Base-by-base conservation (phyloP, 2,329 filamentous ascomycete species). In the Exophiala aquamarina region DNA sequence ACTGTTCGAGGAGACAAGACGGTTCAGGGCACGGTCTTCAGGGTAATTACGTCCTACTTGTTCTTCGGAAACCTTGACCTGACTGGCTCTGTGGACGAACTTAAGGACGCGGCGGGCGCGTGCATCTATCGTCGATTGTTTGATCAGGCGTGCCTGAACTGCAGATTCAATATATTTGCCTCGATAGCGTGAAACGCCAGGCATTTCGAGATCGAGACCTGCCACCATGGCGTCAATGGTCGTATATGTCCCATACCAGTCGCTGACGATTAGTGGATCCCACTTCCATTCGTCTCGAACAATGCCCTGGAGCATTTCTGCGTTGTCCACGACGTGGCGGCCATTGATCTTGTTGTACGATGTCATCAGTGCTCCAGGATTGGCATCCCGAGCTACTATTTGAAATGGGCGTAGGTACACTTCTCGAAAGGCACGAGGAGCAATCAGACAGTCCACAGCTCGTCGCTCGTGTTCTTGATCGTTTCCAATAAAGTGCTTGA, bases 1-100 rank as follows among this genome's bases (percentile, higher is more conserved):
- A 3, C 81, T 81, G 61, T 89, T 84, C 3, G 80, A 78, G 17
- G 83, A 85, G 19, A 86, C 74, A 47, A 76, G 74, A n/a, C 86
- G 75, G 17, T 88, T 75, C 37, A 89, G 70, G 13, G 73, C 63
- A 3, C 77, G 57, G 40, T 73, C 68, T 43, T 78, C 82, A 6
- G 83, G 70, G 1, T 70, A 57, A 50, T 75, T 61, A 11, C 81
- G 74, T 34, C 67, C 62, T 1, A 66, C 36, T 9, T 69, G 67
- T n/a, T 43, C 40, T 37, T 56, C 50, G 17, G 39, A 50, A 4
- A 57, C 49, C 11, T 43, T 23, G n/a, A 44, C 44, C n/a, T 50
- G 49, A 10, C 35, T 45, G 3, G 53, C 57, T 33, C 53, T 52
- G 35, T 61, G 61, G 19, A 67, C 55, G 4, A 69, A 56, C 36